Evolutionary conservation across 208 protist species (phyloP), one percentile per base, ranked within the genome.

Genomic region (Acanthamoeba culbertsoni): DNA sequence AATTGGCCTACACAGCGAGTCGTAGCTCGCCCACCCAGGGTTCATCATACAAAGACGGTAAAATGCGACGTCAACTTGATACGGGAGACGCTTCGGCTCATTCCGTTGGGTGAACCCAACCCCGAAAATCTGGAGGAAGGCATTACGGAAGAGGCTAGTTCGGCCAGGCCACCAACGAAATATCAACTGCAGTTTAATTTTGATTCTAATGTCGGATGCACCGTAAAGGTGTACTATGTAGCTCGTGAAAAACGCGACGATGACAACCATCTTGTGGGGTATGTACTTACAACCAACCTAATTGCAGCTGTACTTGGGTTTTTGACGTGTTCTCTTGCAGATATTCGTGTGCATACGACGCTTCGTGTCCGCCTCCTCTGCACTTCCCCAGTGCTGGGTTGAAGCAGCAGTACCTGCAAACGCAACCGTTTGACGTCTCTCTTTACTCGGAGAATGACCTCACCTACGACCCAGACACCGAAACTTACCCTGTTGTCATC

Each of bases 111-210:
- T n/a, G 28, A 37, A 26, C 12, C 28, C 12, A 68, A 10, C 23
- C 28, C 7, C 12, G 28, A 10, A 26, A 26, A 33, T 68, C 12
- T 14, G 12, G 59, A 68, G 59, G 31, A 6, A 10, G 28, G 31
- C 12, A 8, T 28, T 10, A n/a, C 7, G 7, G 59, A 10, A 26
- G 59, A 68, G 16, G 23, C 7, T 7, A n/a, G 12, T 26, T 68
- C 59, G 23, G 31, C 7, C 23, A 10, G 20, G 59, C 7, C 59
- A 26, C 7, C 59, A 28, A 68, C 59, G n/a, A 68, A 68, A n/a
- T 91, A 91, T 68, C 51, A 91, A 73, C 84, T 91, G 10, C 45
- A 63, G 28, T 91, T 91, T n/a, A 53, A 45, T 18, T 91, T 91
- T 71, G 84, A 91, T 46, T 12, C 35, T 16, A 63, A 10, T 18